Evolutionary conservation across 345 rosid genomes (phyloP).

Genomic region (Heritiera fomes): DNA sequence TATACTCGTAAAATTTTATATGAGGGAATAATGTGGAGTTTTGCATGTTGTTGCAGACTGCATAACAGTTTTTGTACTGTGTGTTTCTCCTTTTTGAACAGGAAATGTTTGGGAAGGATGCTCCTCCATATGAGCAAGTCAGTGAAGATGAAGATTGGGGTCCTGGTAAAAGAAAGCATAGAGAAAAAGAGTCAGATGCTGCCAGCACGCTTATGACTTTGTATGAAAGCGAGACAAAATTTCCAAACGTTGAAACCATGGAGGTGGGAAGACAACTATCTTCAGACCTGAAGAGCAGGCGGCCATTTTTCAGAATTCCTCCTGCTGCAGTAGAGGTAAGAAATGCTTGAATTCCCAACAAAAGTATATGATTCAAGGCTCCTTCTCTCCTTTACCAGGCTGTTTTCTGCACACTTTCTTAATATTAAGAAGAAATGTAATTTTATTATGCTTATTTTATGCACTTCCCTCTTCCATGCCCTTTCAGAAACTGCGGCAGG

Average conservation of each 20-base stretch:
- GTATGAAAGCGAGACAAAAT: constrained; percentile 52
- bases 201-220: constrained; percentile 67
- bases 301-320: constrained; percentile 70
- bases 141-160: constrained; percentile 99
- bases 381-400: neutral
- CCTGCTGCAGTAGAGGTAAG: constrained; percentile 78
- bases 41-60: neutral
- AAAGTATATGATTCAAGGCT: neutral
- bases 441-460: constrained; percentile 4
- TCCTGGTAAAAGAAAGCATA: constrained; percentile 73
- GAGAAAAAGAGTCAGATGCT: constrained; percentile 79
- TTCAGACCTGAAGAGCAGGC: constrained; percentile 48
- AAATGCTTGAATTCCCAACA: constrained; percentile 20
- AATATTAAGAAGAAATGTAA: neutral
- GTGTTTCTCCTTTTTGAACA: constrained; percentile 29
- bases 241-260: constrained; percentile 32
- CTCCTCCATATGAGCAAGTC: constrained; percentile 58
- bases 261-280: constrained; percentile 41
- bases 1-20: neutral
- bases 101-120: constrained; percentile 99
- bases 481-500: constrained; percentile 87
- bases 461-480: constrained; percentile 17
- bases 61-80: neutral
- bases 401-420: neutral
- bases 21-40: neutral